Percentiles rank a stretch among this genome's conserved stretches.
These are phyloP conservation scores for Maudiozyma saulgeensis DNA, from an alignment of 805 yeast genomes.

Conservation along the genomic window DNA sequence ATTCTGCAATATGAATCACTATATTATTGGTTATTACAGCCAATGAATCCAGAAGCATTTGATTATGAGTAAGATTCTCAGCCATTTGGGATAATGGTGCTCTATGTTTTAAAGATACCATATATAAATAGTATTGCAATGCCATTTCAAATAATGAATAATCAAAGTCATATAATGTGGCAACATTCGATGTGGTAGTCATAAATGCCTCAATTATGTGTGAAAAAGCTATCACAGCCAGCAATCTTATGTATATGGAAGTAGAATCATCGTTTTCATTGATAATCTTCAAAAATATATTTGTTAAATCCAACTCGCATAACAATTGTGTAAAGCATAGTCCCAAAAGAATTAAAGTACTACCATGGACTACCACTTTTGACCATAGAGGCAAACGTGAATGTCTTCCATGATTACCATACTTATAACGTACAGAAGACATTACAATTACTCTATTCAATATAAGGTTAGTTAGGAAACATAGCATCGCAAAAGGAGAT, in stretches of 20 bases:
- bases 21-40: slow-evolving; percentile 52
- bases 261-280: not conserved
- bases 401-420: not conserved
- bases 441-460: slow-evolving; percentile 50
- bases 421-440: slow-evolving; percentile 42
- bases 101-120: not conserved
- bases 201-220: slow-evolving; percentile 40
- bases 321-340: not conserved
- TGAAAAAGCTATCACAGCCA: slow-evolving; percentile 33
- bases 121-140: slow-evolving; percentile 13
- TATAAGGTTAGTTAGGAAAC: slow-evolving; percentile 49
- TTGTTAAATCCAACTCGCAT: not conserved
- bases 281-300: not conserved
- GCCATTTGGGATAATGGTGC: not conserved
- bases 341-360: slow-evolving; percentile 13
- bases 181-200: slow-evolving; percentile 38
- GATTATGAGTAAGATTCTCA: not conserved
- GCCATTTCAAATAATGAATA: slow-evolving; percentile 24
- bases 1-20: slow-evolving; percentile 52
- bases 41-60: slow-evolving; percentile 27
- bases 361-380: slow-evolving; percentile 26
- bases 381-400: slow-evolving; percentile 19
- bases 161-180: slow-evolving; percentile 21
- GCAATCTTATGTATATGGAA: slow-evolving; percentile 6
- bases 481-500: slow-evolving; percentile 41